Percentiles rank a stretch among this genome's conserved stretches.
These are phyloP conservation scores for Coemansia sp. DNA, from an alignment of 192 early-diverging fungal species.

Conservation along the genomic window DNA sequence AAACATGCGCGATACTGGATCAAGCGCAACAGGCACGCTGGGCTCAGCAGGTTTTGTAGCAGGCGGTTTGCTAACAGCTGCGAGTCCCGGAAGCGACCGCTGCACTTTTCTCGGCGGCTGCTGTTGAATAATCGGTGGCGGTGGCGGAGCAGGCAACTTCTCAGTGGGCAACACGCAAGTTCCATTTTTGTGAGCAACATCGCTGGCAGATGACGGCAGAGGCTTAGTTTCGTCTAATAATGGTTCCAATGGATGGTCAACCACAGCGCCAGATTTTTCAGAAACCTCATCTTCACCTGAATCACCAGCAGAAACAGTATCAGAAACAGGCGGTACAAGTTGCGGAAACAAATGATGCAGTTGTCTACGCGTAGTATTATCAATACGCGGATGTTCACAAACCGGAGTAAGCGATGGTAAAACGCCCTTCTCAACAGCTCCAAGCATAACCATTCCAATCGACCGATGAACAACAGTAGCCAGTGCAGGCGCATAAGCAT, in stretches of 20 bases:
- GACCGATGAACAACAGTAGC: conserved; percentile 51
- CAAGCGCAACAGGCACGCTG: conserved; percentile 5
- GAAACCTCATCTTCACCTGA: background rate
- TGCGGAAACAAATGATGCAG: conserved; percentile 41
- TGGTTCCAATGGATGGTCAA: background rate
- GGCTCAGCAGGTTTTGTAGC: background rate
- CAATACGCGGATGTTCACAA: conserved; percentile 44
- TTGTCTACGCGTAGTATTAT: conserved; percentile 15
- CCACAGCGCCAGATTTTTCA: background rate
- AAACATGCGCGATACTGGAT: conserved; percentile 42
- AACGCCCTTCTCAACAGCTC: conserved; percentile 63
- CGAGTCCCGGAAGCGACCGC: background rate
- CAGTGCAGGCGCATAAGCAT: conserved; percentile 61
- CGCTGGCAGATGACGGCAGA: background rate
- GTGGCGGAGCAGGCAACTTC: background rate
- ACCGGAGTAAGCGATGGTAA: conserved; percentile 50
- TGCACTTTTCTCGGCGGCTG: background rate
- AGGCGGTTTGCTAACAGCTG: background rate
- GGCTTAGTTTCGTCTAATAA: background rate
- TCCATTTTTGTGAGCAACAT: background rate
- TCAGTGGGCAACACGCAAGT: background rate
- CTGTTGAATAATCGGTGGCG: background rate
- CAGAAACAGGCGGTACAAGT: conserved; percentile 30
- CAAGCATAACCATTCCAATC: conserved; percentile 59
- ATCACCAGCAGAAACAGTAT: background rate